A percentile compares a stretch with the other conserved stretches of the same genome.
phyloP scores from a whole-genome alignment of 331 rosid genomes.

The Pyrus hybrid region DNA sequence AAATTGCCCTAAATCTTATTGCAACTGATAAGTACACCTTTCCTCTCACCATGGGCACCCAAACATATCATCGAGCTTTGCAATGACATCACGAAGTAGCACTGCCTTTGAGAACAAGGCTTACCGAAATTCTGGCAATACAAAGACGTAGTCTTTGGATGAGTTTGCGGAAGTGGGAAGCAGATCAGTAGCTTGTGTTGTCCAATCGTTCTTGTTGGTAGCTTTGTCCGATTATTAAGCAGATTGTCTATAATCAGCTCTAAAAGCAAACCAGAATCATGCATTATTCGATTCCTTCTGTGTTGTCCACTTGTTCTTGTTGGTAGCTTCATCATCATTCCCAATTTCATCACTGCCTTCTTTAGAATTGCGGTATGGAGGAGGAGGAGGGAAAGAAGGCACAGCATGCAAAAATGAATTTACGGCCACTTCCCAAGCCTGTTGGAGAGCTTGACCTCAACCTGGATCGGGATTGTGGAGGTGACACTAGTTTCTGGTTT shows the following conservation, averaged over 20 bases:
- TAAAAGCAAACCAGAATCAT: background rate
- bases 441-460: background rate
- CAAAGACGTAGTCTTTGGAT: background rate
- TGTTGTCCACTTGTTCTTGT: background rate
- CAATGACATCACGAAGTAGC: background rate
- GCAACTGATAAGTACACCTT: background rate
- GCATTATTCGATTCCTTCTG: background rate
- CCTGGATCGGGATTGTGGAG: conserved; percentile 6
- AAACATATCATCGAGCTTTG: background rate
- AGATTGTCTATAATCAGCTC: background rate
- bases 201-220: background rate
- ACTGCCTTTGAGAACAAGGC: background rate
- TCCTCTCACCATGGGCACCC: background rate
- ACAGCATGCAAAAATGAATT: conserved; percentile 2
- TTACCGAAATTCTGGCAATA: background rate
- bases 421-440: conserved; percentile 7
- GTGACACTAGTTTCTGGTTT: conserved; percentile 3
- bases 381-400: conserved; percentile 19
- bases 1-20: background rate
- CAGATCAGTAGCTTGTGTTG: background rate
- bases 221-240: background rate
- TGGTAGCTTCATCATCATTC: background rate
- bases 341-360: background rate
- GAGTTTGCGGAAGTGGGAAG: background rate
- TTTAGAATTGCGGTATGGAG: conserved; percentile 7